These are phyloP conservation scores for Boletus bicolor DNA, from an alignment of 768 basidiomycete species.

Conservation along the genomic window DNA sequence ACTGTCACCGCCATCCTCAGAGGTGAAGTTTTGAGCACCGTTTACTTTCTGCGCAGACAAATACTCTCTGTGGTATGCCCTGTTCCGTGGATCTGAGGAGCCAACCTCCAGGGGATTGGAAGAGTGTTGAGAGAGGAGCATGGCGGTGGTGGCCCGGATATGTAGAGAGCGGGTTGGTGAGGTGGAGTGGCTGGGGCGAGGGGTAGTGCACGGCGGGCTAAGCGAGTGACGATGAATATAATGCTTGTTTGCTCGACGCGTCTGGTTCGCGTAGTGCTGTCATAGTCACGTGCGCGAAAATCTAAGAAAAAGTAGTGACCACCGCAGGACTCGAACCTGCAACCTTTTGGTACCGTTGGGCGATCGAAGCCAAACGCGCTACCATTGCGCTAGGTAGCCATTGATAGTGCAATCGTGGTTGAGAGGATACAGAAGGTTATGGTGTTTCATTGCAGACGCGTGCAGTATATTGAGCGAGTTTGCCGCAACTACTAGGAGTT, in stretches of 20 bases:
- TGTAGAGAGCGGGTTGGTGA: background rate
- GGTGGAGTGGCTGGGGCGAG: background rate
- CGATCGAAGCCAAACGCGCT: slow-evolving; percentile 93
- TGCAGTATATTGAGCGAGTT: slow-evolving; percentile 21
- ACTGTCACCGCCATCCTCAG: slow-evolving; percentile 51
- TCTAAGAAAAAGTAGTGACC: slow-evolving; percentile 46
- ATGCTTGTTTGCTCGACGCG: background rate
- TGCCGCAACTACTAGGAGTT: slow-evolving; percentile 14
- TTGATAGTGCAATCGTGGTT: background rate
- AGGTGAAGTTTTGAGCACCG: slow-evolving; percentile 35
- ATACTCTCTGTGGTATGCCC: slow-evolving; percentile 40
- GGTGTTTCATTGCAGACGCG: background rate
- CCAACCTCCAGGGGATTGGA: slow-evolving; percentile 71
- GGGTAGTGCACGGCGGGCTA: background rate
- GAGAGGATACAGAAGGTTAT: background rate
- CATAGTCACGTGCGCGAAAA: slow-evolving; percentile 22
- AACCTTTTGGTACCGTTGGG: slow-evolving; percentile 82
- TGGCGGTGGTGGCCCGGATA: slow-evolving; percentile 7
- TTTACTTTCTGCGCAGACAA: slow-evolving; percentile 34
- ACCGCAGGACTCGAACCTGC: slow-evolving; percentile 97
- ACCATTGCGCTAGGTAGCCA: slow-evolving; percentile 89
- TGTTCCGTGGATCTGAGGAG: slow-evolving; percentile 57
- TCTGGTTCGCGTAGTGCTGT: slow-evolving; percentile 10
- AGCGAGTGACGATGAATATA: background rate
- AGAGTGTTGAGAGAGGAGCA: slow-evolving; percentile 62